These are phyloP conservation scores for Phialemonium atrogriseum DNA, from an alignment of 2,329 filamentous ascomycete genomes.

Conservation along the genomic window DNA sequence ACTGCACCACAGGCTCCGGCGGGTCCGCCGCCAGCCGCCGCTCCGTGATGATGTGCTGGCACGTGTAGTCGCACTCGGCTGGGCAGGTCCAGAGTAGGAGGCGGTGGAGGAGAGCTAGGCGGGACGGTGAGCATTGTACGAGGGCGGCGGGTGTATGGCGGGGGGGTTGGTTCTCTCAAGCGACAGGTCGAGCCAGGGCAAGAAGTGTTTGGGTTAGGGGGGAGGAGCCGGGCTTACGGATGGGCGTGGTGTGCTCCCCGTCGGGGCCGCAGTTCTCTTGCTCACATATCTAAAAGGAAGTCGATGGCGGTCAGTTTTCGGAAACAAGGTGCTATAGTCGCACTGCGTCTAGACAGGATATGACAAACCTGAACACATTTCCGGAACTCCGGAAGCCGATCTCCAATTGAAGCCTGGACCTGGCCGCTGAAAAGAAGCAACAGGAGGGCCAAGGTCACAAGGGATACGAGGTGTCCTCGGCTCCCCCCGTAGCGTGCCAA, in stretches of 20 bases:
- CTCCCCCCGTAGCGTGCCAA: slow-evolving; percentile 15
- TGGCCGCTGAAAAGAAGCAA: slow-evolving; percentile 31
- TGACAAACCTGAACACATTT: slow-evolving; percentile 71
- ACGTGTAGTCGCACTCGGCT: slow-evolving; percentile 94
- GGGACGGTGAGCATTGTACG: slow-evolving; percentile 11
- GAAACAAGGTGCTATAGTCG: slow-evolving; percentile 6
- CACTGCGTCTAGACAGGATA: slow-evolving; percentile 4
- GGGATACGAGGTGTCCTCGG: slow-evolving; percentile 21
- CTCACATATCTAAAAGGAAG: slow-evolving; percentile 60
- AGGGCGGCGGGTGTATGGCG: slow-evolving; percentile 3
- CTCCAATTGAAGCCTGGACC: slow-evolving; percentile 69
- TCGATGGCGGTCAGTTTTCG: slow-evolving; percentile 7
- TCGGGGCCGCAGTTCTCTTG: slow-evolving; percentile 68
- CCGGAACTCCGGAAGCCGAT: slow-evolving; percentile 78
- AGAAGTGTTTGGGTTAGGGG: too few species aligned
- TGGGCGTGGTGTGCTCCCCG: slow-evolving; percentile 43
- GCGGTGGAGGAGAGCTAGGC: slow-evolving; percentile 69
- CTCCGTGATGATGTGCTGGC: slow-evolving; percentile 85
- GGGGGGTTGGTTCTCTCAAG: too few species aligned
- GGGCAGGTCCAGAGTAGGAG: slow-evolving; percentile 89
- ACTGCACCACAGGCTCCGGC: slow-evolving; percentile 67
- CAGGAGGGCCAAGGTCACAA: slow-evolving; percentile 24
- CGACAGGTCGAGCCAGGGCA: too few species aligned
- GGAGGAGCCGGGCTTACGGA: slow-evolving; percentile 52
- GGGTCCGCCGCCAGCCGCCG: slow-evolving; percentile 53